Evolutionary conservation across 2,329 filamentous ascomycete species (phyloP).

Genomic region (Mycosphaerella sp.): DNA sequence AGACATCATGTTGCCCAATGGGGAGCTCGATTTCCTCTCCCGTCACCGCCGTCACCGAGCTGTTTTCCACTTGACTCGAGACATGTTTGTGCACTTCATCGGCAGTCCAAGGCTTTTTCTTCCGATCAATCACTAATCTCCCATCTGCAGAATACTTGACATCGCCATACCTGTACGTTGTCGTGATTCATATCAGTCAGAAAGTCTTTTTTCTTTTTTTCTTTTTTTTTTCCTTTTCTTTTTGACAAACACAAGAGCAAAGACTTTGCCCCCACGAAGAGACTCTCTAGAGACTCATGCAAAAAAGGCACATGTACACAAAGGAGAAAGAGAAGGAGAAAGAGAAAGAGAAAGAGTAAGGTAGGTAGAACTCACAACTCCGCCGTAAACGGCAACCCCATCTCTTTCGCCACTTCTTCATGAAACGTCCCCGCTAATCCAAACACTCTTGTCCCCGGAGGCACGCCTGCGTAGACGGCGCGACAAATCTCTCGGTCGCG

Average conservation of each 20-base stretch:
- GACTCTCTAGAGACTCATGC: not conserved
- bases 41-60: slow-evolving; percentile 37
- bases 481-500: slow-evolving; percentile 46
- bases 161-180: slow-evolving; percentile 42
- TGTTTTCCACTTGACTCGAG: slow-evolving; percentile 36
- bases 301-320: too few relatives aligned
- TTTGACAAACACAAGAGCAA: too few relatives aligned
- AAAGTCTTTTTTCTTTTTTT: too few relatives aligned
- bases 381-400: slow-evolving; percentile 49
- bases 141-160: slow-evolving; percentile 50
- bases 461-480: slow-evolving; percentile 50
- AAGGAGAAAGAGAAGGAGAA: not conserved
- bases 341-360: too few relatives aligned
- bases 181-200: too few relatives aligned
- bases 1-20: slow-evolving; percentile 38
- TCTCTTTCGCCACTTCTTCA: slow-evolving; percentile 48
- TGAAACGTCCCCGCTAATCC: slow-evolving; percentile 51
- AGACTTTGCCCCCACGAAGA: too few relatives aligned
- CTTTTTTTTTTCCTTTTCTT: too few relatives aligned
- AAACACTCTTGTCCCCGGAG: slow-evolving; percentile 47
- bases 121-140: slow-evolving; percentile 51
- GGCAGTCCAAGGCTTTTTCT: slow-evolving; percentile 49
- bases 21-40: slow-evolving; percentile 40
- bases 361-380: slow-evolving; percentile 34
- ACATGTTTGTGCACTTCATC: slow-evolving; percentile 40